Conservation (phyloP, 495 filamentous ascomycete genomes). For the Hyaloscypha hepaticicola region DNA sequence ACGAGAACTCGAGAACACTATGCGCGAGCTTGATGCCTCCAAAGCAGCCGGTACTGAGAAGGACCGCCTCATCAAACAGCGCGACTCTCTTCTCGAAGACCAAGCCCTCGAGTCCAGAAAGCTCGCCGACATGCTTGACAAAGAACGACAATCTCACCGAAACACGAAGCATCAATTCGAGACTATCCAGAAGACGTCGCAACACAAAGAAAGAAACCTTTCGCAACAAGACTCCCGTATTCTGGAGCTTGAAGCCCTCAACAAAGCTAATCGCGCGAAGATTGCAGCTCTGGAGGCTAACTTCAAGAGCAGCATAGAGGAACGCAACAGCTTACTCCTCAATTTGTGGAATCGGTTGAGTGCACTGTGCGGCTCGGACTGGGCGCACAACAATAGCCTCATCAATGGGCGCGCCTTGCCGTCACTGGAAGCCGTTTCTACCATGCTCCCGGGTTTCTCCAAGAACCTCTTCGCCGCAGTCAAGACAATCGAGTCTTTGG, state of each 20-base stretch:
- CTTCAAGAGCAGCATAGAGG: slow-evolving; percentile 80
- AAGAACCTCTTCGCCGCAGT: slow-evolving; percentile 85
- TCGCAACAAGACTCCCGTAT: slow-evolving; percentile 80
- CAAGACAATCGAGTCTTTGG: slow-evolving; percentile 80
- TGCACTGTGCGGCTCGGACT: slow-evolving; percentile 83
- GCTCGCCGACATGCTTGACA: slow-evolving; percentile 84
- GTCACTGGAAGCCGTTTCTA: slow-evolving; percentile 73
- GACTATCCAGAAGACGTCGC: slow-evolving; percentile 79
- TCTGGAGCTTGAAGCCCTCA: slow-evolving; percentile 74
- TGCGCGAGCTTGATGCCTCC: slow-evolving; percentile 75
- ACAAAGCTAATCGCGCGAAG: slow-evolving; percentile 70
- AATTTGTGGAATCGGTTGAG: slow-evolving; percentile 85
- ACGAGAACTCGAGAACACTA: slow-evolving; percentile 78
- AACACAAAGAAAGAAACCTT: slow-evolving; percentile 78
- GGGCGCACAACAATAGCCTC: slow-evolving; percentile 84
- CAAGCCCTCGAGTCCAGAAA: slow-evolving; percentile 83
- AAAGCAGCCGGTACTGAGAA: slow-evolving; percentile 78
- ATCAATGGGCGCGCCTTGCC: slow-evolving; percentile 82
- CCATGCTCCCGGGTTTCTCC: slow-evolving; percentile 77
- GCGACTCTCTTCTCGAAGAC: slow-evolving; percentile 88
- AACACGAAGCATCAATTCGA: slow-evolving; percentile 86
- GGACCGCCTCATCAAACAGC: slow-evolving; percentile 82
- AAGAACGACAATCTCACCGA: slow-evolving; percentile 80
- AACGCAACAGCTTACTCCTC: slow-evolving; percentile 85
- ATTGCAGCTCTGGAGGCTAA: slow-evolving; percentile 70